Base-by-base conservation (phyloP, 768 basidiomycete genomes). In the Tephrocybe sp. region DNA sequence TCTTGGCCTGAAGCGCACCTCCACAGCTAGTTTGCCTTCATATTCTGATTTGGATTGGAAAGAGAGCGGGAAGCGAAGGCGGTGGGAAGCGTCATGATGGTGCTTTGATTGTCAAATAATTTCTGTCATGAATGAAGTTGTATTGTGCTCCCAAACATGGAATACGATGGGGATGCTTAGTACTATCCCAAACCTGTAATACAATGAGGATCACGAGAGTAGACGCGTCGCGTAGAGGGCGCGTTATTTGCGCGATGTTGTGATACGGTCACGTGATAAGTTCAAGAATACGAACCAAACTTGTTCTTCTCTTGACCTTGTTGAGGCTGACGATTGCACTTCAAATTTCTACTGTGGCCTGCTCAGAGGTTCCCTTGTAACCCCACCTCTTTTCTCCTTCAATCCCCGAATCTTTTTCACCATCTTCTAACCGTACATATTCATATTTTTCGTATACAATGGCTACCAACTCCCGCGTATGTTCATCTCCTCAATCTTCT, bases 381-480 rank as follows among this genome's bases (percentile, higher is more conserved):
- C 39, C 39, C 51, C 57, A 57, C 63, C 62, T 68, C 60, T 55
- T 64, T 69, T 49, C 68, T 52, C 60, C 62, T 55, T 57, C 63
- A 62, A 57, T 58, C 39, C 41, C 30, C 54, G 53, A 50, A 59
- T 54, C 55, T 49, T 57, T 47, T 48, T 58, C 54, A 54, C 58
- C 48, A 54, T 62, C 60, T 60, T 56, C 50, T 62, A 59, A 54
- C 58, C 45, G 57, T 61, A 58, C 39, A 59, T 59, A 65, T 61
- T 49, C 53, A 51, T 52, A 17, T 44, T 54, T 42, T 26, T 43
- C 51, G 48, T 61, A 66, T 66, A 66, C 64, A 56, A 85, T 87
- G 82, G 79, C 83, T 62, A 80, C 73, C 61, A 83, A 79, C 64
- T 64, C 64, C 65, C 83, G 85, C 64, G 85, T 87, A 75, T 44